Percentiles rank a stretch among this genome's conserved stretches.
Evolutionary conservation across 495 filamentous ascomycete species (phyloP).

Genomic region (Rostrohypoxylon terebratum): DNA sequence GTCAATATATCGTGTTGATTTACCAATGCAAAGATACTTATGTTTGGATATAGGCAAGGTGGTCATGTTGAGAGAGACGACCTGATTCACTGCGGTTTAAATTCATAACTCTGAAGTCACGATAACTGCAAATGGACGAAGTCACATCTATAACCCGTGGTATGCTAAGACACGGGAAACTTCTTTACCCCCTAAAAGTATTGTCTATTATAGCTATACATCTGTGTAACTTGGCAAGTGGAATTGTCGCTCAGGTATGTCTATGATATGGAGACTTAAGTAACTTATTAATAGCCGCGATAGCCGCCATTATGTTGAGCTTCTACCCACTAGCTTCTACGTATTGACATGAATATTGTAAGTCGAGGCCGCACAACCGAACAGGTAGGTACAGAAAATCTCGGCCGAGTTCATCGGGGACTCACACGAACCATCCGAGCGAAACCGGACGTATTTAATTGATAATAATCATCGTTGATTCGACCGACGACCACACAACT

Average conservation of each 20-base stretch:
- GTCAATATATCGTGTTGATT: too few relatives aligned
- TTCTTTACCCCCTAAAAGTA: neutral
- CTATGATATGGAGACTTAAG: neutral
- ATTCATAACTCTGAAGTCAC: neutral
- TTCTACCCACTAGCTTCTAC: neutral
- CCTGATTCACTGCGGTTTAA: neutral
- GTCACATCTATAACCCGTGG: neutral
- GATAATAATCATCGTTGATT: neutral
- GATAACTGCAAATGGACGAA: neutral
- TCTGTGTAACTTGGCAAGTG: neutral
- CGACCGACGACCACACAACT: neutral
- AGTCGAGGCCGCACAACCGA: neutral
- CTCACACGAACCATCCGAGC: neutral
- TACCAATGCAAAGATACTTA: neutral
- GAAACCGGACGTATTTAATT: neutral
- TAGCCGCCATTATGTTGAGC: neutral
- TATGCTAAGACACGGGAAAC: neutral
- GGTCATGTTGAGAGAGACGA: neutral
- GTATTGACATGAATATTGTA: neutral
- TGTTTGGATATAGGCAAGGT: neutral
- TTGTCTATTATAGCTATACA: neutral
- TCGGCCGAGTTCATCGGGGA: slow-evolving; percentile 1
- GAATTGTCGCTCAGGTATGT: neutral
- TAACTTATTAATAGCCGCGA: neutral
- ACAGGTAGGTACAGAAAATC: neutral